A percentile compares a stretch with the other conserved stretches of the same genome.
phyloP scores from a whole-genome alignment of 139 green algal genomes.

The Pseudopediastrum boryanum region DNA sequence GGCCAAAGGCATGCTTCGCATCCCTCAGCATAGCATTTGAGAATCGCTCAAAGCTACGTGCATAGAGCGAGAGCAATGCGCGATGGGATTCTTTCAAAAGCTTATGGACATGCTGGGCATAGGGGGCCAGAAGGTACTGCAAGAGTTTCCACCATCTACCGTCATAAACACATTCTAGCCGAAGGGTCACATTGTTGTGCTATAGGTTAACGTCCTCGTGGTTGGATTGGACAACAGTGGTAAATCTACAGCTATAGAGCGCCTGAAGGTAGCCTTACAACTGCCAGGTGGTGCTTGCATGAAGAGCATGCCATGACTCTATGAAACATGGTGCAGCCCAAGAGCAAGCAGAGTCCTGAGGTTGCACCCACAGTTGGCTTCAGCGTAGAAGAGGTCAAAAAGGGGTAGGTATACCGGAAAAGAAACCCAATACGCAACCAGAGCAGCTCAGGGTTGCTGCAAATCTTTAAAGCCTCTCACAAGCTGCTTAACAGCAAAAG shows the following conservation, averaged over 20 bases:
- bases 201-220: constrained; percentile 78
- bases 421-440: background rate
- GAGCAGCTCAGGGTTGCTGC: no score
- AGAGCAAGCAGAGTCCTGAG: constrained; percentile 48
- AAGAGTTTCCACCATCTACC: no score
- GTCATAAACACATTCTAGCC: background rate
- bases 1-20: no score
- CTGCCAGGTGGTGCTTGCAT: background rate
- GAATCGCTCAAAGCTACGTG: no score
- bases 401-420: constrained; percentile 47
- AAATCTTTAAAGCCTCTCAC: no score
- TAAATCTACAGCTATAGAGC: constrained; percentile 82
- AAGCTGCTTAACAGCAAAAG: no score
- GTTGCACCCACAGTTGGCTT: constrained; percentile 80
- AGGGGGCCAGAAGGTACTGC: constrained; percentile 37
- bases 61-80: no score
- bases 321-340: constrained; percentile 48
- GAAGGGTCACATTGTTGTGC: background rate
- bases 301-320: background rate
- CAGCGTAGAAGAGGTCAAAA: constrained; percentile 69
- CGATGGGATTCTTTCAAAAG: constrained; percentile 42
- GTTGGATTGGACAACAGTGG: constrained; percentile 86
- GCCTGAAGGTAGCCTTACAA: constrained; percentile 62
- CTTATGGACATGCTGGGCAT: constrained; percentile 41
- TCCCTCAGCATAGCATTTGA: no score